Evolutionary conservation across 2,329 filamentous ascomycete genomes (phyloP).

Genomic region (Fusarium equiseti): DNA sequence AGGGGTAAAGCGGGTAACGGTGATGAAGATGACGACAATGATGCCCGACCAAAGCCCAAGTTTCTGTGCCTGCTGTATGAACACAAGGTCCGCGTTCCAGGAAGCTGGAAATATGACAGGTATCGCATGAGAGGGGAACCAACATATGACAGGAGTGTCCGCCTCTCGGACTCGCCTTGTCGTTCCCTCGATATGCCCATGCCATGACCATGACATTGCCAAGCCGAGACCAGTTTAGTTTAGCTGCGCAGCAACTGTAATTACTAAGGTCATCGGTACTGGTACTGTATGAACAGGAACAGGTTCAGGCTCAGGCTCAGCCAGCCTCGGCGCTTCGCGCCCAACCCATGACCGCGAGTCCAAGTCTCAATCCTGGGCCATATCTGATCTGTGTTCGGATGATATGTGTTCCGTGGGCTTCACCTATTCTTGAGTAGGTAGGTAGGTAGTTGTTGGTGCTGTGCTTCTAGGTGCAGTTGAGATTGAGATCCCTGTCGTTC

Average conservation of each 20-base stretch:
- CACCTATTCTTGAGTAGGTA: slow-evolving; percentile 8
- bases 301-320: not conserved
- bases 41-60: slow-evolving; percentile 4
- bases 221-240: not conserved
- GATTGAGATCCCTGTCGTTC: slow-evolving; percentile 10
- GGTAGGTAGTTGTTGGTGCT: slow-evolving; percentile 11
- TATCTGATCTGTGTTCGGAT: slow-evolving; percentile 14
- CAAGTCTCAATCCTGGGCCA: slow-evolving; percentile 5
- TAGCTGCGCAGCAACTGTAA: not conserved
- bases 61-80: slow-evolving; percentile 4
- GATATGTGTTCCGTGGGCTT: slow-evolving; percentile 1
- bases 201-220: not conserved
- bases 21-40: not conserved
- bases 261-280: not conserved
- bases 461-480: slow-evolving; percentile 2
- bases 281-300: not conserved
- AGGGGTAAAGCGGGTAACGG: not conserved
- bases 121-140: slow-evolving; percentile 2
- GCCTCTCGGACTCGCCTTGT: not conserved
- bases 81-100: slow-evolving; percentile 25
- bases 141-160: slow-evolving; percentile 25
- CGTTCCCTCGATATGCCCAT: not conserved
- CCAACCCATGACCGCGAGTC: slow-evolving; percentile 27
- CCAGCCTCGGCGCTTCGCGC: slow-evolving; percentile 28
- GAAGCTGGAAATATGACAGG: slow-evolving; percentile 29